phyloP scores from a whole-genome alignment of 441 rosid species.

The Populus trichocarpa region DNA sequence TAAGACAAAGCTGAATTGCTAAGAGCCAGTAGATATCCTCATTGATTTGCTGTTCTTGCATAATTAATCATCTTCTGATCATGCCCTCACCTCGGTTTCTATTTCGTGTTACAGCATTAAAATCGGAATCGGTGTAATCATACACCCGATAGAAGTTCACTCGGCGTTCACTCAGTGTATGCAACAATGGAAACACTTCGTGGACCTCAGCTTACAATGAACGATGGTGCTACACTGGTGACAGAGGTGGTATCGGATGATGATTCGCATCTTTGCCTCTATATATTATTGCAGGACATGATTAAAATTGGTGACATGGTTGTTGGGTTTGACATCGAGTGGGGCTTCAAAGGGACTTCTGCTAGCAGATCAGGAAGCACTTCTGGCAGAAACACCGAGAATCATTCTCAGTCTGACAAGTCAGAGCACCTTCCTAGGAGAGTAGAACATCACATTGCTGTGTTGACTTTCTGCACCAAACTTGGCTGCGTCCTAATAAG shows the following conservation, averaged over 20 bases:
- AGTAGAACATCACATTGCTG: slow-evolving; percentile 23
- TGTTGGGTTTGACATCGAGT: slow-evolving; percentile 28
- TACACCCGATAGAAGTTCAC: background rate
- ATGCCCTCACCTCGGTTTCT: background rate
- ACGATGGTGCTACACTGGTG: slow-evolving; percentile 20
- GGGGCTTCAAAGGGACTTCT: slow-evolving; percentile 26
- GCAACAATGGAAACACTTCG: slow-evolving; percentile 24
- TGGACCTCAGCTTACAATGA: slow-evolving; percentile 22
- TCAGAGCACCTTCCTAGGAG: slow-evolving; percentile 6
- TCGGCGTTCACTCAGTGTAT: background rate
- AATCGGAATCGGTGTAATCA: background rate
- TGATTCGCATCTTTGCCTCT: slow-evolving; percentile 27
- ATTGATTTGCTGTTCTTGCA: background rate
- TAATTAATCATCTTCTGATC: background rate
- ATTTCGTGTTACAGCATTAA: too few relatives aligned
- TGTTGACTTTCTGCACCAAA: slow-evolving; percentile 24
- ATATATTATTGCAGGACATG: slow-evolving; percentile 30
- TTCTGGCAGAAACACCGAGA: slow-evolving; percentile 9
- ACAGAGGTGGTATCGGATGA: slow-evolving; percentile 30
- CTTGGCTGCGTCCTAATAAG: slow-evolving; percentile 25
- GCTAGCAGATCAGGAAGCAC: slow-evolving; percentile 15
- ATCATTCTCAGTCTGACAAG: background rate
- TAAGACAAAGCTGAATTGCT: too few relatives aligned
- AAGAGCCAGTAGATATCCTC: background rate
- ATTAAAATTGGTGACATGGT: slow-evolving; percentile 25